These are phyloP conservation scores for Pseudonectria buxi DNA, from an alignment of 2,329 filamentous ascomycete genomes.

Conservation along the genomic window DNA sequence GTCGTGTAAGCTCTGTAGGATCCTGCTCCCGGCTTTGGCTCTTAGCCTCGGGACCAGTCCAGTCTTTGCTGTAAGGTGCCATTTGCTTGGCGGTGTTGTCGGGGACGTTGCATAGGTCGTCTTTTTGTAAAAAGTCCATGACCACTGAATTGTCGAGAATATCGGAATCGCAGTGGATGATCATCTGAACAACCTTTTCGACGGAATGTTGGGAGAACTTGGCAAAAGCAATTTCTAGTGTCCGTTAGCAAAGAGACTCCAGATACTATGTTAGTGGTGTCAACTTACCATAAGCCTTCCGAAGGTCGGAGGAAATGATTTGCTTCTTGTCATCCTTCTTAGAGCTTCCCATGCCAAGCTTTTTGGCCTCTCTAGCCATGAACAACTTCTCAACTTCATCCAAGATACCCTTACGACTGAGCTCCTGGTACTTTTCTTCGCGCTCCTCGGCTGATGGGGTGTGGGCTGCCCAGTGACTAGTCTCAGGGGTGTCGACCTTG, in stretches of 20 bases:
- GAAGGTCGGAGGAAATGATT: constrained; percentile 84
- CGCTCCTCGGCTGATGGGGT: constrained; percentile 79
- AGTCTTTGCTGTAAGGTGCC: constrained; percentile 93
- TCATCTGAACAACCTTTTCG: constrained; percentile 83
- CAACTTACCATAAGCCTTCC: constrained; percentile 70
- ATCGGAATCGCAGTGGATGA: constrained; percentile 89
- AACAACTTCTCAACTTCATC: constrained; percentile 98
- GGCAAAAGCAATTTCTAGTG: constrained; percentile 73
- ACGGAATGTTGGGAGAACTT: constrained; percentile 83
- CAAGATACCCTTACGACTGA: constrained; percentile 89
- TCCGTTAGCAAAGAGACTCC: constrained; percentile 22
- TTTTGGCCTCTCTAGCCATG: constrained; percentile 93
- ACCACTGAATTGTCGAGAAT: constrained; percentile 85
- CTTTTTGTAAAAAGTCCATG: constrained; percentile 93
- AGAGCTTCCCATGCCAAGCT: constrained; percentile 61
- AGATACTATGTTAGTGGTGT: not conserved
- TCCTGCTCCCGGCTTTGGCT: constrained; percentile 77
- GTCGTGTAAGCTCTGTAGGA: constrained; percentile 78
- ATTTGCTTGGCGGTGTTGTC: constrained; percentile 87
- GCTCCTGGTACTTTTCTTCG: constrained; percentile 91
- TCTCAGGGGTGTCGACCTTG: constrained; percentile 87
- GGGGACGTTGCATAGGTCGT: constrained; percentile 85
- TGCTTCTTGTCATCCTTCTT: constrained; percentile 97
- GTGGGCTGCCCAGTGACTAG: constrained; percentile 88
- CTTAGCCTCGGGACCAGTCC: constrained; percentile 80